A percentile compares a stretch with the other conserved stretches of the same genome.
phyloP scores from a whole-genome alignment of 352 stramenopile species.

The Thalassiosira hispida region DNA sequence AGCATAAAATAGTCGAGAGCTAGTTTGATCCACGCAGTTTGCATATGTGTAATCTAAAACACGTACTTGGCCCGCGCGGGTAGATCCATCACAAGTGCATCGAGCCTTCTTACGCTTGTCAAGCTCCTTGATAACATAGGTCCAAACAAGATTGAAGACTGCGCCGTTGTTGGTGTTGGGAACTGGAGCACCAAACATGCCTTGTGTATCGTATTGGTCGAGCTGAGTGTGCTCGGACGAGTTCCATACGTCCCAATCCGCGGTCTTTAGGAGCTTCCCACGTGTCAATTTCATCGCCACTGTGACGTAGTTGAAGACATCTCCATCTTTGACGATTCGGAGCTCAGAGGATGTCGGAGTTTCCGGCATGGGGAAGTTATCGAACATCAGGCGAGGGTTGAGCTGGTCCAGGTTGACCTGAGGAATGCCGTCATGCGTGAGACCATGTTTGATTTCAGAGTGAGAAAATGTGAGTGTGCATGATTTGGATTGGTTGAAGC shows the following conservation, averaged over 20 bases:
- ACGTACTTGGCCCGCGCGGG: conserved; percentile 18
- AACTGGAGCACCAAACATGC: conserved; percentile 11
- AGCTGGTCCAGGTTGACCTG: conserved; percentile 15
- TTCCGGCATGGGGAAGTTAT: background rate
- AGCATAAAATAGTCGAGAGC: conserved; percentile 41
- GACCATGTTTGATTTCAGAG: conserved; percentile 10
- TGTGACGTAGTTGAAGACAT: conserved; percentile 2
- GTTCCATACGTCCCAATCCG: conserved; percentile 10
- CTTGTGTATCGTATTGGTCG: conserved; percentile 15
- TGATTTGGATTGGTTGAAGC: no score
- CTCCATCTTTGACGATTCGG: background rate
- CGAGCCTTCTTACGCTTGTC: conserved; percentile 13
- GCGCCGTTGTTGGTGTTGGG: background rate
- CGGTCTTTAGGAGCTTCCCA: background rate
- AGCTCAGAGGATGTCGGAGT: background rate
- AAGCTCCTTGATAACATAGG: conserved; percentile 11
- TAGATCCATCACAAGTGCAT: conserved; percentile 25
- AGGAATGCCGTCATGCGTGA: conserved; percentile 13
- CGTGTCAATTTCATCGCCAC: conserved; percentile 1
- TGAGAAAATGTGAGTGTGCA: conserved; percentile 7
- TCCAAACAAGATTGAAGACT: conserved; percentile 30
- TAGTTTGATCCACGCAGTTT: conserved; percentile 47
- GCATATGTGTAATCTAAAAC: conserved; percentile 42
- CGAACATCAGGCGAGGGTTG: background rate
- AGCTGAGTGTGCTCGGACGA: conserved; percentile 4